Conservation (phyloP, 179 eudicot genomes). For the Drosera spatulata region DNA sequence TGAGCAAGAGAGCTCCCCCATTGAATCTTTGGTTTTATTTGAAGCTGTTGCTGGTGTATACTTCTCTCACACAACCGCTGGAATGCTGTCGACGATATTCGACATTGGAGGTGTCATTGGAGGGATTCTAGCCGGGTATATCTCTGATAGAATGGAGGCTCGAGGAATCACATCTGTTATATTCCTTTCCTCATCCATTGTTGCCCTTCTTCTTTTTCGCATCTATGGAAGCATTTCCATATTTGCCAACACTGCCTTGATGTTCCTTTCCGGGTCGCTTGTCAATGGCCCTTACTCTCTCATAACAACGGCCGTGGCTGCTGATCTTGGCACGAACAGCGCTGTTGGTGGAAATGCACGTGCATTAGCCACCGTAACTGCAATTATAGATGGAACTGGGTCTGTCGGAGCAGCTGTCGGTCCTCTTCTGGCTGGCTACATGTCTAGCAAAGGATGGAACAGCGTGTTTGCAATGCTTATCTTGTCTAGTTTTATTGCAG, state of each 20-base stretch:
- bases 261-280: conserved; percentile 64
- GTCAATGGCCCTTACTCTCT: conserved; percentile 95
- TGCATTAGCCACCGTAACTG: conserved; percentile 86
- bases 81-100: conserved; percentile 75
- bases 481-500: conserved; percentile 47
- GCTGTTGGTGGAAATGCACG: conserved; percentile 57
- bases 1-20: too few species aligned
- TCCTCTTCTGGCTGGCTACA: conserved; percentile 85
- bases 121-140: conserved; percentile 63
- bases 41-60: conserved; percentile 88
- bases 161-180: conserved; percentile 60
- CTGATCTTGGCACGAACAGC: conserved; percentile 88
- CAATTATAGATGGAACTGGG: conserved; percentile 93
- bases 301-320: conserved; percentile 80
- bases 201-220: conserved; percentile 60
- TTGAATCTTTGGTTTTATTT: neutral
- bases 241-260: conserved; percentile 34
- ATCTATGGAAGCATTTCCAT: conserved; percentile 62
- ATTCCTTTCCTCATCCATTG: conserved; percentile 61
- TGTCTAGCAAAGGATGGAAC: conserved; percentile 86
- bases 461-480: conserved; percentile 78
- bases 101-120: conserved; percentile 92
- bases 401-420: conserved; percentile 95
- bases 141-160: conserved; percentile 72
- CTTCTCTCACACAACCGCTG: conserved; percentile 73